A percentile compares a stretch with the other conserved stretches of the same genome.
Evolutionary conservation across 352 stramenopile species (phyloP).

Genomic region (Phytophthora pini): DNA sequence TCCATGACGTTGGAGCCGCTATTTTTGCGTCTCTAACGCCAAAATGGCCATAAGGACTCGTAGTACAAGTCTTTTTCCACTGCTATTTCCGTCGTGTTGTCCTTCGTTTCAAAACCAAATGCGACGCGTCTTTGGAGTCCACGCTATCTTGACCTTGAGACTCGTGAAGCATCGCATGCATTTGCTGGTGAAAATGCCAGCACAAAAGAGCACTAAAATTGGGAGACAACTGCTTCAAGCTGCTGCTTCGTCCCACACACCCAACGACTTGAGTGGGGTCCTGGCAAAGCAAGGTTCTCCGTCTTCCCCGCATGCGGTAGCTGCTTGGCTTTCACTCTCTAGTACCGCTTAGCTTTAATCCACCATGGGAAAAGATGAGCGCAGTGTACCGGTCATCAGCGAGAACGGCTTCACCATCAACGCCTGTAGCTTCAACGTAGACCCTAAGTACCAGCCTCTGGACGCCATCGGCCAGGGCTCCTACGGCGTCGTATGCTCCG

Average conservation of each 20-base stretch:
- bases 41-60: too few relatives aligned
- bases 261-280: conserved; percentile 10
- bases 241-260: conserved; percentile 28
- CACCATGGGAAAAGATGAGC: conserved; percentile 66
- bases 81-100: conserved; percentile 26
- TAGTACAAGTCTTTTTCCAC: background rate
- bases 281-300: conserved; percentile 40
- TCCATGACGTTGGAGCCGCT: conserved; percentile 24
- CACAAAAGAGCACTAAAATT: conserved; percentile 40
- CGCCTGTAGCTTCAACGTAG: conserved; percentile 83
- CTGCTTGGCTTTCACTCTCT: conserved; percentile 5
- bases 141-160: conserved; percentile 24
- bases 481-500: conserved; percentile 94
- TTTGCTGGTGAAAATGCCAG: conserved; percentile 29
- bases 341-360: background rate
- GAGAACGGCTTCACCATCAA: conserved; percentile 88
- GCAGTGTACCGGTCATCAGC: conserved; percentile 60
- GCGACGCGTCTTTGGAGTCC: background rate
- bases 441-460: conserved; percentile 81
- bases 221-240: conserved; percentile 23
- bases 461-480: conserved; percentile 93
- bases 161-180: conserved; percentile 31
- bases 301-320: conserved; percentile 41
- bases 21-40: conserved; percentile 36
- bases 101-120: conserved; percentile 44